Base-by-base conservation (phyloP, 192 early-diverging fungal genomes). In the Backusella tuberculispora region DNA sequence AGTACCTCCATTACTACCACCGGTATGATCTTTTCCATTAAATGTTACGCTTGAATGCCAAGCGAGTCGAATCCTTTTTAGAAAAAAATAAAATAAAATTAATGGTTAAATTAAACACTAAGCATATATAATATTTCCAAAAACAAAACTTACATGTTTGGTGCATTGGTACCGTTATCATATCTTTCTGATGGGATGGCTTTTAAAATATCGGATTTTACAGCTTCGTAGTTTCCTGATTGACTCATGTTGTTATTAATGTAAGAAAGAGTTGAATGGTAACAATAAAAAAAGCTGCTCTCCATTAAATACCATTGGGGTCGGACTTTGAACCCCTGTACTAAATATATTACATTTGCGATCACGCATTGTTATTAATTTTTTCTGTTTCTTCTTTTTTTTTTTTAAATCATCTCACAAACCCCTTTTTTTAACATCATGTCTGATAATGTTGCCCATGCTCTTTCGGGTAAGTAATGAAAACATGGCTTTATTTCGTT, bases 401-500 rank as follows among this genome's bases (percentile, higher is more conserved):
- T 47, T 50, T 69, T 3, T 38, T 24, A 46, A 69, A 47, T 75
- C 42, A 42, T 45, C 68, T 40, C 69, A 37, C 41, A 21, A 75
- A 80, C 53, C 53, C 53, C 53, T 45, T 14, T 40, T 34, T 66
- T 67, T 78, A 48, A 47, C 75, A 75, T 10, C 21, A 94, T 94
- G 93, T 90, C 89, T 63, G 92, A 94, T 79, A 92, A 92, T 85
- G 89, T 93, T 63, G 92, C 91, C 67, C 93, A 94, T 83, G 92
- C 93, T 41, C 82, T 94, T 42, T 83, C 90, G 60, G 93, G 88
- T 88, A 81, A 66, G 79, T 38, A 14, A 17, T 72, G 71, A 80
- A 53, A 8, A 81, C 17, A 74, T 34, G 10, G 40, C 19, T 21
- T 29, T 26, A 15, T 60, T 8, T 38, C 46, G 63, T 26, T 26